Evolutionary conservation across 495 filamentous ascomycete genomes (phyloP).

Genomic region (Lasiosphaeria hispida): DNA sequence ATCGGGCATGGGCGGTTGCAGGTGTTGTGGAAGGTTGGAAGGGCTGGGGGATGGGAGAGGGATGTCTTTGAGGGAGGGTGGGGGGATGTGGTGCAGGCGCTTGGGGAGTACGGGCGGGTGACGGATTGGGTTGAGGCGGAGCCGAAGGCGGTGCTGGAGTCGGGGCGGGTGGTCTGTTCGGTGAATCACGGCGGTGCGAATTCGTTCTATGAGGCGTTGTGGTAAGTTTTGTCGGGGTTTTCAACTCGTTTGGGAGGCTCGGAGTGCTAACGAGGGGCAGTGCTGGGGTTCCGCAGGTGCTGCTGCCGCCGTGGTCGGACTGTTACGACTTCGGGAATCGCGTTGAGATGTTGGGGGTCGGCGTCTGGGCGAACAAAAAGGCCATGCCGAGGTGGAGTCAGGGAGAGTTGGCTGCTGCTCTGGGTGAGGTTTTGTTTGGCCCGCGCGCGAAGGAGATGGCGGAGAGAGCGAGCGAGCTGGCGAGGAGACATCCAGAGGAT

Average conservation of each 20-base stretch:
- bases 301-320: slow-evolving; percentile 51
- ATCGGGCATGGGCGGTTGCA: slow-evolving; percentile 22
- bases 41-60: slow-evolving; percentile 3
- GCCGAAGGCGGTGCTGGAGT: slow-evolving; percentile 31
- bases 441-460: no score
- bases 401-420: slow-evolving; percentile 8
- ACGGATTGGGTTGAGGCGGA: slow-evolving; percentile 36
- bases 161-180: slow-evolving; percentile 31
- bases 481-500: no score
- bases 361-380: slow-evolving; percentile 40
- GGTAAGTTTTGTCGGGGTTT: slow-evolving; percentile 22
- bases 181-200: slow-evolving; percentile 44
- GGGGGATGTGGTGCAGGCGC: neutral
- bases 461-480: no score
- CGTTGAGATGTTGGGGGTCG: slow-evolving; percentile 49
- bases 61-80: slow-evolving; percentile 10
- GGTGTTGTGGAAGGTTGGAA: slow-evolving; percentile 42
- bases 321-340: slow-evolving; percentile 51
- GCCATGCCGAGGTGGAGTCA: slow-evolving; percentile 3
- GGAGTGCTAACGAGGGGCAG: slow-evolving; percentile 23
- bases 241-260: no score
- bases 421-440: no score
- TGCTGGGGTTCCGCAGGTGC: slow-evolving; percentile 46
- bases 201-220: slow-evolving; percentile 40
- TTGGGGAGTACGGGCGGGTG: slow-evolving; percentile 24